Conservation (phyloP, 2,329 filamentous ascomycete species). For the Xylaria sp. region DNA sequence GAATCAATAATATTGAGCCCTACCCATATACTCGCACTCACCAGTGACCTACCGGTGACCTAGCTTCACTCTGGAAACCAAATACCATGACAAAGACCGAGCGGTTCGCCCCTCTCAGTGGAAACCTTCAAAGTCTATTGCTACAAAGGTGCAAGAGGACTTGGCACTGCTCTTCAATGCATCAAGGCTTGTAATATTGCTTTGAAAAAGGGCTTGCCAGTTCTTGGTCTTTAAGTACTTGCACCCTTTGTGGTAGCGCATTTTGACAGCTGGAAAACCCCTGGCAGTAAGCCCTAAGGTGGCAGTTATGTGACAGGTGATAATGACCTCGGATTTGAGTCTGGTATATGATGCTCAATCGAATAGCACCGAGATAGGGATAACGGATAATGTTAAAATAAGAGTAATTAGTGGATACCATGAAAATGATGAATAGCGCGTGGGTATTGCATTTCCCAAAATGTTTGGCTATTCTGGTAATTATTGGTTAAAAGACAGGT, state of each 20-base stretch:
- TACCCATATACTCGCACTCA: no score
- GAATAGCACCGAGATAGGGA: not conserved
- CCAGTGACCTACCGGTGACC: no score
- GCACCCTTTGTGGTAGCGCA: constrained; percentile 29
- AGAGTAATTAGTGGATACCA: not conserved
- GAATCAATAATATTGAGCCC: no score
- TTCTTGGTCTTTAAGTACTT: constrained; percentile 26
- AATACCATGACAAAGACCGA: no score
- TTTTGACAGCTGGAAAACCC: constrained; percentile 11
- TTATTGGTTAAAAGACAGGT: not conserved
- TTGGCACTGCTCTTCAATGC: constrained; percentile 26
- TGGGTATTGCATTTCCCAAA: not conserved
- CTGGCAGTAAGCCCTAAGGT: not conserved
- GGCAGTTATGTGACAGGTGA: not conserved
- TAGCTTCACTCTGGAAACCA: no score
- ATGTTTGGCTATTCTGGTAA: not conserved
- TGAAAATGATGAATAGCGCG: not conserved
- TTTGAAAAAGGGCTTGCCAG: constrained; percentile 30
- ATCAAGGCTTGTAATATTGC: constrained; percentile 31
- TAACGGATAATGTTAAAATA: not conserved
- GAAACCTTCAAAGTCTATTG: constrained; percentile 35
- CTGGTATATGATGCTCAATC: not conserved
- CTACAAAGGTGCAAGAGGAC: constrained; percentile 31
- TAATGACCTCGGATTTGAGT: not conserved
- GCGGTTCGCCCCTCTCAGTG: constrained; percentile 9